A percentile compares a stretch with the other conserved stretches of the same genome.
Evolutionary conservation across 2,329 filamentous ascomycete species (phyloP).

Genomic region (Aspergillus ochraceoroseus): DNA sequence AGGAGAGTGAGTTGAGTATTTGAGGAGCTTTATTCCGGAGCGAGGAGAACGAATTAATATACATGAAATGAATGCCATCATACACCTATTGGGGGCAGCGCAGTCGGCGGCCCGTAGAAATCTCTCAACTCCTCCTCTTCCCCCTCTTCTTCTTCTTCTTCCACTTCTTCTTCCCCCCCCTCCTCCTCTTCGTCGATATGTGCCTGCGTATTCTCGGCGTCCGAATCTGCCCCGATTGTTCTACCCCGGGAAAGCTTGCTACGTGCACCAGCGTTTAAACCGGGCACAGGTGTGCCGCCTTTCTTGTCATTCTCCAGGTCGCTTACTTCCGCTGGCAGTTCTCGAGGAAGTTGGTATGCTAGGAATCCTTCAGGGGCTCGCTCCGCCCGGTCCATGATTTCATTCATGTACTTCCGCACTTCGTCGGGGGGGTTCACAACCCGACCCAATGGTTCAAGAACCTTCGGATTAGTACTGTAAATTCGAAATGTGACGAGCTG

Average conservation of each 20-base stretch:
- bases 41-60: no score
- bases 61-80: no score
- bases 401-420: slow-evolving; percentile 53
- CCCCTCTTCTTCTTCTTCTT: slow-evolving; percentile 29
- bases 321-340: slow-evolving; percentile 30
- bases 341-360: slow-evolving; percentile 52
- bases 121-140: slow-evolving; percentile 37
- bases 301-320: slow-evolving; percentile 25
- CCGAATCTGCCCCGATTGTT: slow-evolving; percentile 26
- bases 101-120: slow-evolving; percentile 39
- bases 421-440: slow-evolving; percentile 53
- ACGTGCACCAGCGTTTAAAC: slow-evolving; percentile 15
- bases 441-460: slow-evolving; percentile 52
- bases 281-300: slow-evolving; percentile 23
- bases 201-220: slow-evolving; percentile 12
- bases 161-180: slow-evolving; percentile 34
- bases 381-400: slow-evolving; percentile 53
- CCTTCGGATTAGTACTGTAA: slow-evolving; percentile 48
- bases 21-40: no score
- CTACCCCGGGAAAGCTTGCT: slow-evolving; percentile 24
- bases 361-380: slow-evolving; percentile 53
- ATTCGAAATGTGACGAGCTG: slow-evolving; percentile 55
- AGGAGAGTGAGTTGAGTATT: no score
- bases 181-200: slow-evolving; percentile 23
- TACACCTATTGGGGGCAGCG: slow-evolving; percentile 30